Base-by-base conservation (phyloP, 768 basidiomycete species). In the Lentinula aciculospora region DNA sequence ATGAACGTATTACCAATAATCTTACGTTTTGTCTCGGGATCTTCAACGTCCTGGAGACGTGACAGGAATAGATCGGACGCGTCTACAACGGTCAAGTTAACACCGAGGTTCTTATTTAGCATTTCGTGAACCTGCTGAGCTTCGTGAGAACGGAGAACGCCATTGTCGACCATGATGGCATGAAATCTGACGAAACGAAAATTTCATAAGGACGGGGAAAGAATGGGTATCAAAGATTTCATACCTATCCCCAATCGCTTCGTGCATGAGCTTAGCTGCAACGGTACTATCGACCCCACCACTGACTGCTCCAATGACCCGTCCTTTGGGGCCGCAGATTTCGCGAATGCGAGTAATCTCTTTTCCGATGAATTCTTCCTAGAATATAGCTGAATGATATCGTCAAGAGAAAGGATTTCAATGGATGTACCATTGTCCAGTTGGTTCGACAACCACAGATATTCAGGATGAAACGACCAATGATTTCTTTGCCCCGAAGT, bases 1-100 rank as follows among this genome's bases (percentile, higher is more conserved):
- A 99, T 98, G 69, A 99, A 99, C 2, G 95, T 98, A 76, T 98
- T 98, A 2, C 97, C 97, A 65, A 98, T 98, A 64, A 99, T 94
- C 74, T 94, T 98, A 56, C 97, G 86, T 72, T 98, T 99, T 72
- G 86, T 79, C 71, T 99, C 97, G 0, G 97, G 97, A 69, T 99
- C 97, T 66, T 97, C 92, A 34, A 99, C 76, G 15, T 89, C 94
- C 58, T 86, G 83, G n/a, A 99, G 82, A 32, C 89, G 84, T 15
- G 83, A 82, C 49, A 99, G 81, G 78, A 99, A 99, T 36, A 93
- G 81, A 36, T 92, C 91, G 1, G 97, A 97, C 1, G 96, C 94
- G 69, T 98, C 96, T 29, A 98, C 85, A 56, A 98, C 92, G 4
- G 93, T 94, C 59, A 99, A 81, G 74, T 95, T 98, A 63, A 99